Percentiles rank a stretch among this genome's conserved stretches.
phyloP scores from a whole-genome alignment of 148 eudicot species.

The Bassia scoparia region DNA sequence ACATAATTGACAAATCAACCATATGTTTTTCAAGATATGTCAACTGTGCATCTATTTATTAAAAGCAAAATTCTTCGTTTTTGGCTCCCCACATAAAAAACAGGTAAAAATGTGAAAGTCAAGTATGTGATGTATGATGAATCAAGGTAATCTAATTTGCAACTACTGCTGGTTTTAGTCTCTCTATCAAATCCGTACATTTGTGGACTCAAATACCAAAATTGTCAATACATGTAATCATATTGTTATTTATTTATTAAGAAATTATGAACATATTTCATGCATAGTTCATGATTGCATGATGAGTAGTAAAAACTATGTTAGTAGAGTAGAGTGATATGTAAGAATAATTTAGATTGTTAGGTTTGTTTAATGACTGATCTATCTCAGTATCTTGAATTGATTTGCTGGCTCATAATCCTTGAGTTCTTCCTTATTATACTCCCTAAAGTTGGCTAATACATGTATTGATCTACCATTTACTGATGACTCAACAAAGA shows the following conservation, averaged over 20 bases:
- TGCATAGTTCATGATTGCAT: background rate
- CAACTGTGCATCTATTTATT: constrained; percentile 19
- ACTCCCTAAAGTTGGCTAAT: constrained; percentile 22
- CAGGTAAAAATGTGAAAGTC: constrained; percentile 22
- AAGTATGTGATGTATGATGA: constrained; percentile 24
- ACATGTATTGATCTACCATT: constrained; percentile 10
- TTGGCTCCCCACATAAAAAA: background rate
- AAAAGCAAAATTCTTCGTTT: background rate
- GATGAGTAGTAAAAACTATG: too few relatives aligned
- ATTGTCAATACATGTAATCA: background rate
- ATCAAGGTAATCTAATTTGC: constrained; percentile 19
- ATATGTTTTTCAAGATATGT: constrained; percentile 19
- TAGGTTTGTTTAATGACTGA: background rate
- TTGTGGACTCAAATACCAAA: constrained; percentile 3
- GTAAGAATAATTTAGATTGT: constrained; percentile 9
- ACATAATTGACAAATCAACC: constrained; percentile 30
- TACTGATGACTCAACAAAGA: constrained; percentile 22
- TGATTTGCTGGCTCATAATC: constrained; percentile 16
- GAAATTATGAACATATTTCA: background rate
- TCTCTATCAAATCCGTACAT: constrained; percentile 21
- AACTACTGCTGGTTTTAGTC: constrained; percentile 16
- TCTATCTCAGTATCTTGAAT: background rate
- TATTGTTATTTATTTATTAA: background rate
- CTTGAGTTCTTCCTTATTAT: constrained; percentile 7
- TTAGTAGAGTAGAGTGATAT: too few relatives aligned